These are phyloP conservation scores for Neckera pumila DNA, from an alignment of 225 moss, liverwort and hornwort genomes.

Conservation along the genomic window DNA sequence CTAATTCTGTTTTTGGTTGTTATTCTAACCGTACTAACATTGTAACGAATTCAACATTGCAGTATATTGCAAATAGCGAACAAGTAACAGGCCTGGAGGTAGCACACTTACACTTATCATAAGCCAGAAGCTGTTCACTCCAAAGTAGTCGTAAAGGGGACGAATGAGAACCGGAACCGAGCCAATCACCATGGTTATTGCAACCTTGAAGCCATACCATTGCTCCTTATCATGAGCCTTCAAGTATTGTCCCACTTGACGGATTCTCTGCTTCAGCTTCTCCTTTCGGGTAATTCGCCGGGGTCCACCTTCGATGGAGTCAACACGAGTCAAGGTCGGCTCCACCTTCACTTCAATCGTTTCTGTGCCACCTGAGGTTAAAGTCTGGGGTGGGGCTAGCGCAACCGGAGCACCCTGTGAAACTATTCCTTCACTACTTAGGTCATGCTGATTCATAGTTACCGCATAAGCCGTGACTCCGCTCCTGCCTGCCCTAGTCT, in stretches of 20 bases:
- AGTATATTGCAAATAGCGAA: background rate
- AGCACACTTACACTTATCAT: conserved; percentile 25
- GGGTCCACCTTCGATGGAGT: conserved; percentile 43
- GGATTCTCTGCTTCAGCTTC: conserved; percentile 16
- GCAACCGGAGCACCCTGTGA: conserved; percentile 14
- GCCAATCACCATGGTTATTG: conserved; percentile 26
- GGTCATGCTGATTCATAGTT: conserved; percentile 53
- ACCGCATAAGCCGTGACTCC: conserved; percentile 22
- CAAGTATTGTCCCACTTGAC: conserved; percentile 8
- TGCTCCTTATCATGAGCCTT: conserved; percentile 17
- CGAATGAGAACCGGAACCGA: conserved; percentile 23
- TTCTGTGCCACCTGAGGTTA: conserved; percentile 19
- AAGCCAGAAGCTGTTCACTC: conserved; percentile 39
- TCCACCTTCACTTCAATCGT: conserved; percentile 42
- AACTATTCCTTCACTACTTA: conserved; percentile 29
- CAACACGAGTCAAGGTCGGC: conserved; percentile 35
- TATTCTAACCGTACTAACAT: background rate
- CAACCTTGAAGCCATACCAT: conserved; percentile 51
- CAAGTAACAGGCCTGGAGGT: background rate
- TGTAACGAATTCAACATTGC: background rate
- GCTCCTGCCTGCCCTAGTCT: background rate
- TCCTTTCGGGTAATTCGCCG: conserved; percentile 19
- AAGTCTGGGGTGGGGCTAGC: conserved; percentile 8
- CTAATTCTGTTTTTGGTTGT: background rate
- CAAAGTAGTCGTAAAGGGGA: conserved; percentile 34